Percentiles rank a stretch among this genome's conserved stretches.
Evolutionary conservation across 228 moss, liverwort and hornwort genomes (phyloP).

Genomic region (Sphagnum magellanicum): DNA sequence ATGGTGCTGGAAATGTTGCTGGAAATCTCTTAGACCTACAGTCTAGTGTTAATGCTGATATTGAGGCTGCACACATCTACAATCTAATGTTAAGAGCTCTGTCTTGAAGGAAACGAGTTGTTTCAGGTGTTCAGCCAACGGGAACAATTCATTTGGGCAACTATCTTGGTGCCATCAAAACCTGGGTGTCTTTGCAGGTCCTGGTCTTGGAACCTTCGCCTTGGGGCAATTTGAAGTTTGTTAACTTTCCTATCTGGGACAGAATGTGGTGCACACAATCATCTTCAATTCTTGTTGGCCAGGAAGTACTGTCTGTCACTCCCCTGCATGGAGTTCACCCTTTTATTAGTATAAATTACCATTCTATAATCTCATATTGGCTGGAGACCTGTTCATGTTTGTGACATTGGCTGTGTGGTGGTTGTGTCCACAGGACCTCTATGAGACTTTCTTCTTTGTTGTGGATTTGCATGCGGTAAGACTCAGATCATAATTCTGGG

Average conservation of each 20-base stretch:
- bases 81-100: conserved; percentile 3
- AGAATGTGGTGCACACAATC: not conserved
- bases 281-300: not conserved
- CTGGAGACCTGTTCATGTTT: too few species aligned
- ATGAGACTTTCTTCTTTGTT: conserved; percentile 93
- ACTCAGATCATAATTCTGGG: not conserved
- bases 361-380: too few species aligned
- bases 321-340: too few species aligned
- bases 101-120: conserved; percentile 83
- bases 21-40: not conserved
- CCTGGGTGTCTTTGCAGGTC: conserved; percentile 96
- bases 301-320: too few species aligned
- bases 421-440: conserved; percentile 55
- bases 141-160: conserved; percentile 96
- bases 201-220: not conserved
- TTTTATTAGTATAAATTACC: too few species aligned
- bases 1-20: not conserved
- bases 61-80: not conserved
- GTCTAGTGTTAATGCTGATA: not conserved
- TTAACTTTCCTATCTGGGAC: not conserved
- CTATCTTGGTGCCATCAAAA: conserved; percentile 94
- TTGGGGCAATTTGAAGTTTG: not conserved
- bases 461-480: conserved; percentile 98
- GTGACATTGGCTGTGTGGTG: not conserved
- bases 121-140: conserved; percentile 95